Base-by-base conservation (phyloP, 257 asterid genomes). In the Solanum pennellii region DNA sequence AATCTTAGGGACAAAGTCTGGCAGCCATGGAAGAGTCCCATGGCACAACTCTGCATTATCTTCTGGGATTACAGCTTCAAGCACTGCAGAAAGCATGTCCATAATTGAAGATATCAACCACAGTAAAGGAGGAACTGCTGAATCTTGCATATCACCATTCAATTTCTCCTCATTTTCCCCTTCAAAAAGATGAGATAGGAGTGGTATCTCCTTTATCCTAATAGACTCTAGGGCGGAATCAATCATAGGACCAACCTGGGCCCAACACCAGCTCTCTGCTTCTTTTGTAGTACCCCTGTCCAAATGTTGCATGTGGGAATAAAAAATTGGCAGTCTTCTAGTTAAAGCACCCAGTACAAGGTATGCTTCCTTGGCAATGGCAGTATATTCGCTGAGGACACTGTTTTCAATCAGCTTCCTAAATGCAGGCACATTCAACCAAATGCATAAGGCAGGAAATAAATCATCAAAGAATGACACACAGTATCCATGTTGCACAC, bases 1-100 rank as follows among this genome's bases (percentile, higher is more conserved):
- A 79, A 94, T 90, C 92, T 87, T 93, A 25, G 98, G 94, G 83
- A 96, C 98, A 79, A 97, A 97, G 18, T 97, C 99, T 0, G 99
- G 99, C 89, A 97, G 91, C 96, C 98, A 95, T 52, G 97, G 93
- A 89, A 96, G 71, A 86, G n/a, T 72, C 31, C 89, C 91, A 80
- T 89, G 87, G 37, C 84, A 80, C 69, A 90, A 87, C 82, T 89
- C 89, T 75, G 29, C 74, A 86, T 83, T 88, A 73, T 92, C 94
- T 86, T 86, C 94, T 39, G 96, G 95, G 73, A 90, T 86, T 88
- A 92, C 94, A 89, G 94, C 96, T 92, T 92, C 91, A 56, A 97
- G 98, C 87, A 93, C 90, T 80, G 94, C 93, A 66, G 93, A 89
- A 83, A 97, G 91, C 96, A 93, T 93, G 88, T 91, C 92, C 86